Conservation (phyloP, 2,329 filamentous ascomycete species). For the Colletotrichum brevisporum region DNA sequence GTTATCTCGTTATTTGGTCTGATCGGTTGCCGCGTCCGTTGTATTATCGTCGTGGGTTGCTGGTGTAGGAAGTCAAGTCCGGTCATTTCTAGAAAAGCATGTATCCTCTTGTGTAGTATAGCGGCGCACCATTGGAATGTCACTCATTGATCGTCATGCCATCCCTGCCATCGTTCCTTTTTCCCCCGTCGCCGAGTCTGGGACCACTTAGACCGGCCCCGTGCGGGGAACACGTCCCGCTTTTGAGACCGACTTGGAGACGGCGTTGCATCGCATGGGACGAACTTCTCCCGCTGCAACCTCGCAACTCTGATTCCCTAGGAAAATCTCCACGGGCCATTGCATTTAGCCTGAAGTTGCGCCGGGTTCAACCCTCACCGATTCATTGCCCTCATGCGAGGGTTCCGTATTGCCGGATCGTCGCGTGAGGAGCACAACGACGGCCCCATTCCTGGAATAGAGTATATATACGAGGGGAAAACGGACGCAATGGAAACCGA, state of each 20-base stretch:
- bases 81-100: conserved; percentile 9
- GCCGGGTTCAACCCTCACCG: conserved; percentile 15
- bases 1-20: too few species aligned
- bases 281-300: conserved; percentile 30
- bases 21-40: too few species aligned
- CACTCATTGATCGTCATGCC: conserved; percentile 14
- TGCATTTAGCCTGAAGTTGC: conserved; percentile 40
- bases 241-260: conserved; percentile 19
- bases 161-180: conserved; percentile 8
- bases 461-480: conserved; percentile 20
- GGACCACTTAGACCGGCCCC: not conserved
- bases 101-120: conserved; percentile 10
- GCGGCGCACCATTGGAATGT: conserved; percentile 25
- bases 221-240: conserved; percentile 25
- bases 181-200: conserved; percentile 18
- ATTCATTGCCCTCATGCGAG: not conserved
- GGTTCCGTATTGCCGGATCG: conserved; percentile 32
- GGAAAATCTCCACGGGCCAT: conserved; percentile 7
- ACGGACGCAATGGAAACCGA: conserved; percentile 15
- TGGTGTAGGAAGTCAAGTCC: conserved; percentile 9
- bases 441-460: conserved; percentile 2
- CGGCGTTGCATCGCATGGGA: conserved; percentile 36
- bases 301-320: conserved; percentile 4
- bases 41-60: not conserved
- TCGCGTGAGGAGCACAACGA: conserved; percentile 6